phyloP scores from a whole-genome alignment of 2,329 filamentous ascomycete genomes.

The Colletotrichum musicola region DNA sequence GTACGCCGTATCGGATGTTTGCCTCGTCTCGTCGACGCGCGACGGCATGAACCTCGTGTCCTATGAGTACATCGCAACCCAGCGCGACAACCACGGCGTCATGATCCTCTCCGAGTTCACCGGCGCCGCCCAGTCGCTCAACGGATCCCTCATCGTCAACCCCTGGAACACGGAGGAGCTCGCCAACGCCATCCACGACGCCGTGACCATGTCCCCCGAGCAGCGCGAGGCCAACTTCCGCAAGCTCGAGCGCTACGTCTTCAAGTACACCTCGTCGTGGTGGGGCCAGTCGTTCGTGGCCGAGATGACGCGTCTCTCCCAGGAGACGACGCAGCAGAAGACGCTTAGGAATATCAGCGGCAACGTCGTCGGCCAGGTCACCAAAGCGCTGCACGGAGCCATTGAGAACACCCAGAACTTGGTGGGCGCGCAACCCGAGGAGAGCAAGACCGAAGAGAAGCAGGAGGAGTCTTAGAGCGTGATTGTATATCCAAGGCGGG shows the following conservation, averaged over 20 bases:
- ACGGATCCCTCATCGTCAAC: constrained; percentile 94
- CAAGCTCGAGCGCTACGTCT: constrained; percentile 94
- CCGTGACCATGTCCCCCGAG: constrained; percentile 95
- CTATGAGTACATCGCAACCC: constrained; percentile 97
- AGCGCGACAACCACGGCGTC: constrained; percentile 89
- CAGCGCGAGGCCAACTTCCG: constrained; percentile 88
- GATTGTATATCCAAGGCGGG: too few species aligned
- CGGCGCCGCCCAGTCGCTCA: constrained; percentile 93
- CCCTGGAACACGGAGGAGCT: constrained; percentile 99
- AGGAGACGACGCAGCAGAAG: constrained; percentile 54
- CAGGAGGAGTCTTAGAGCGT: constrained; percentile 18
- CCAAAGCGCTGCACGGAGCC: constrained; percentile 29
- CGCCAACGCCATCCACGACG: constrained; percentile 91
- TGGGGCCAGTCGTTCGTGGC: constrained; percentile 95
- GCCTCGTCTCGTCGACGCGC: constrained; percentile 92
- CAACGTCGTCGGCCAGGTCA: constrained; percentile 48
- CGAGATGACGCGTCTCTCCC: constrained; percentile 74
- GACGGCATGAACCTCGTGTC: constrained; percentile 99
- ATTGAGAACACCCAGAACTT: constrained; percentile 22
- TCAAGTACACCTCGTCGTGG: constrained; percentile 97
- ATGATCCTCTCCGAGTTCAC: constrained; percentile 98
- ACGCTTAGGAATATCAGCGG: constrained; percentile 57
- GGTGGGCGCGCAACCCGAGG: neutral
- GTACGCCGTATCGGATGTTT: constrained; percentile 92
- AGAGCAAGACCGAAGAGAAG: constrained; percentile 21